Conservation (phyloP, 257 asterid species). For the Thymus mandschuricus region DNA sequence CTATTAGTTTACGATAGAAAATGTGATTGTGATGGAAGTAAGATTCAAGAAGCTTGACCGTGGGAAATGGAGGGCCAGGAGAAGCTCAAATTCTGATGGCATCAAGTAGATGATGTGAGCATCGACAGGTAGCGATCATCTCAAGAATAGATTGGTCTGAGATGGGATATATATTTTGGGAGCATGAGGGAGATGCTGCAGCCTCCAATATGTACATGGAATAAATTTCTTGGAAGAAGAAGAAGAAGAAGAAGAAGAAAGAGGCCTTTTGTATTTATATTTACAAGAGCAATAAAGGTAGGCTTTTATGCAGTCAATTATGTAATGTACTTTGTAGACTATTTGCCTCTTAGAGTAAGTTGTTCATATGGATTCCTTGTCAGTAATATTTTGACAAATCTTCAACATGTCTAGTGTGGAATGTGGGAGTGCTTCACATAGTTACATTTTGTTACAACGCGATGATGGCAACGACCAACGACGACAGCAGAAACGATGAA, state of each 20-base stretch:
- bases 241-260: conserved; percentile 28
- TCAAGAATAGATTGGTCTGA: conserved; percentile 2
- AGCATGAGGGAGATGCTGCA: conserved; percentile 25
- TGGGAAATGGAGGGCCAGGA: conserved; percentile 19
- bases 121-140: background rate
- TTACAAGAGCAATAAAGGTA: conserved; percentile 39
- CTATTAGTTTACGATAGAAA: conserved; percentile 37
- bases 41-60: conserved; percentile 23
- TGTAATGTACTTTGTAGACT: conserved; percentile 38
- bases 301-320: conserved; percentile 30
- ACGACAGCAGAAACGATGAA: too few relatives aligned
- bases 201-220: conserved; percentile 12
- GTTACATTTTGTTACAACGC: too few relatives aligned
- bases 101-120: conserved; percentile 14
- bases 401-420: too few relatives aligned
- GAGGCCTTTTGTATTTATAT: conserved; percentile 36
- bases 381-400: background rate
- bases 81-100: conserved; percentile 25
- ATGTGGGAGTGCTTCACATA: too few relatives aligned
- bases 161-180: conserved; percentile 16
- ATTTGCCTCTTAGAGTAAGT: conserved; percentile 19
- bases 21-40: background rate
- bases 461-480: too few relatives aligned
- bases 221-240: conserved; percentile 41
- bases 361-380: conserved; percentile 1